Percentiles rank a stretch among this genome's conserved stretches.
These are phyloP conservation scores for Haematococcus lacustris DNA, from an alignment of 139 green algal species.

Conservation along the genomic window DNA sequence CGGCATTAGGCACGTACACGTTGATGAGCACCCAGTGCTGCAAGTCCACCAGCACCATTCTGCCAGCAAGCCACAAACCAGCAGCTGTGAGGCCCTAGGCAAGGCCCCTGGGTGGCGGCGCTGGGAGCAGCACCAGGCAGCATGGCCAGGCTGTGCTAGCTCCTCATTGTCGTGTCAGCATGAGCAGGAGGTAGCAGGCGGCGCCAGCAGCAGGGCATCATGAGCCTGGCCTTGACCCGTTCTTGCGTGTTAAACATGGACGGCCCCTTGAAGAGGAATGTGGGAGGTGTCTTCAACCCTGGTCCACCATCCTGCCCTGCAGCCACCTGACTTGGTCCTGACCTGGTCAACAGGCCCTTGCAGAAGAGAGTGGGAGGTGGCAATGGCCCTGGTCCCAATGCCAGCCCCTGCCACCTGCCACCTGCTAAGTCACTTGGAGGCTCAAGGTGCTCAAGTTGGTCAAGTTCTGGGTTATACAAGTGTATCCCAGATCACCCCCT, in stretches of 20 bases:
- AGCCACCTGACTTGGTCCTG: too few relatives aligned
- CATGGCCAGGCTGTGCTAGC: not conserved
- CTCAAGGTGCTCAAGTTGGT: too few relatives aligned
- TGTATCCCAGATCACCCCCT: not conserved
- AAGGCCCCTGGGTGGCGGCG: not conserved
- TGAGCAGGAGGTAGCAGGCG: not conserved
- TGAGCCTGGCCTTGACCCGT: too few relatives aligned
- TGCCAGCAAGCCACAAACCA: not conserved
- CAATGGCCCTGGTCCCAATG: too few relatives aligned
- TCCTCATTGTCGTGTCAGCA: not conserved
- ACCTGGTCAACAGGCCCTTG: too few relatives aligned
- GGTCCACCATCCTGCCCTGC: too few relatives aligned
- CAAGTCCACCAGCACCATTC: conserved; percentile 47
- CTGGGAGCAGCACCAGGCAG: not conserved
- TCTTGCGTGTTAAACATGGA: too few relatives aligned
- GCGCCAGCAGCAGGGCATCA: not conserved
- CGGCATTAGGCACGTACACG: conserved; percentile 79
- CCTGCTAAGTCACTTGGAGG: not conserved
- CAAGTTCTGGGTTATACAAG: not conserved
- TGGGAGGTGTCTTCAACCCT: too few relatives aligned
- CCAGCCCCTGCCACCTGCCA: not conserved
- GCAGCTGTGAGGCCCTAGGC: not conserved
- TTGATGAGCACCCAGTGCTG: conserved; percentile 64
- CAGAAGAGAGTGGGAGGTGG: too few relatives aligned
- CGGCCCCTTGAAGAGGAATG: too few relatives aligned